A percentile compares a stretch with the other conserved stretches of the same genome.
phyloP scores from a whole-genome alignment of 768 basidiomycete species.

The Collybia sp. region DNA sequence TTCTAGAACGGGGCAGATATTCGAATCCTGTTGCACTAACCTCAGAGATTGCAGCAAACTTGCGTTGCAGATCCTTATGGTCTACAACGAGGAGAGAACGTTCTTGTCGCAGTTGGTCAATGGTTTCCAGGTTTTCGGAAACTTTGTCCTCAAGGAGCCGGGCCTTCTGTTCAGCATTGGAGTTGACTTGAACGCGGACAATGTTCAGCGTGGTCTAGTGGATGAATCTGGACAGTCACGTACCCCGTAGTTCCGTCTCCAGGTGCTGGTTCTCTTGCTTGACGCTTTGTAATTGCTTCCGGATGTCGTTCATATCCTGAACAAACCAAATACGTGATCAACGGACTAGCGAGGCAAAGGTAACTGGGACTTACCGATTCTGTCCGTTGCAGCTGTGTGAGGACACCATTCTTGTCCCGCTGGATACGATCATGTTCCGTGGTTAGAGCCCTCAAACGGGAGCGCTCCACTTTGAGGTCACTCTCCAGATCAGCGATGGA shows the following conservation, averaged over 20 bases:
- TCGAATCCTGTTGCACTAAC: conserved; percentile 29
- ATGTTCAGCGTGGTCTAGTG: conserved; percentile 1
- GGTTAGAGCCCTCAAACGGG: conserved; percentile 55
- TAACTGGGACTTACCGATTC: conserved; percentile 50
- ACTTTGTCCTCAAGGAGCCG: conserved; percentile 65
- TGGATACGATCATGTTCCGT: conserved; percentile 60
- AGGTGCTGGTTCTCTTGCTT: conserved; percentile 74
- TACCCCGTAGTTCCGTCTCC: conserved; percentile 71
- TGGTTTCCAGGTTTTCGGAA: conserved; percentile 61
- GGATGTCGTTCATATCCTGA: conserved; percentile 80
- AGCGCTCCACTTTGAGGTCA: conserved; percentile 67
- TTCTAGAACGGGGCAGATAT: not conserved
- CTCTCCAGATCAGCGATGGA: conserved; percentile 67
- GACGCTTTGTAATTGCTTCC: conserved; percentile 57
- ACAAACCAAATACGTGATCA: conserved; percentile 1
- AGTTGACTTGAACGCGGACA: conserved; percentile 42
- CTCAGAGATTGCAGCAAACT: conserved; percentile 62
- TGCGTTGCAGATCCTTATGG: conserved; percentile 69
- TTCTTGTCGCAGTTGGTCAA: conserved; percentile 75
- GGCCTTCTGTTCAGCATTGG: conserved; percentile 68
- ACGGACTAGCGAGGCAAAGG: not conserved
- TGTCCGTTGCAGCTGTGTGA: conserved; percentile 61
- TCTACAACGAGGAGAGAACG: conserved; percentile 64
- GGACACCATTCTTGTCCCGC: conserved; percentile 61
- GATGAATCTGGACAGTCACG: conserved; percentile 10